phyloP scores from a whole-genome alignment of 306 rosid genomes.

The Dalbergia cultrata region DNA sequence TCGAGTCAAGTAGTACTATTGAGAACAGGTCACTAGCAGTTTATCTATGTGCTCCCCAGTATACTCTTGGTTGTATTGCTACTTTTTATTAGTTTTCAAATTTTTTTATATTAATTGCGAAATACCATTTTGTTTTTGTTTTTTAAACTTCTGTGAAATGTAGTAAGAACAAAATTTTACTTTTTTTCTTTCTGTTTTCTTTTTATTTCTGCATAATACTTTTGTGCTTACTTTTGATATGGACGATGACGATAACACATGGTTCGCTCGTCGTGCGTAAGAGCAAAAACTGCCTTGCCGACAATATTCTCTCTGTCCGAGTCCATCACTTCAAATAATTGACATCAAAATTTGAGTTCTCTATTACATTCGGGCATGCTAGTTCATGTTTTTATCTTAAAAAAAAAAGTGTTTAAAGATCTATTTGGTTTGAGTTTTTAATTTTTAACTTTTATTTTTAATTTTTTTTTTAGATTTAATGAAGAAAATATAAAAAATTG shows the following conservation, averaged over 20 bases:
- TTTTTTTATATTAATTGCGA: too few relatives aligned
- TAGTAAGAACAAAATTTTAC: neutral
- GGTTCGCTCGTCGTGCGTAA: constrained; percentile 53
- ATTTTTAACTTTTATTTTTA: too few relatives aligned
- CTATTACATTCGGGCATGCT: neutral
- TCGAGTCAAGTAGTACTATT: too few relatives aligned
- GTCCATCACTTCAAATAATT: constrained; percentile 10
- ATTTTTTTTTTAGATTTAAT: too few relatives aligned
- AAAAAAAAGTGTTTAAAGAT: neutral
- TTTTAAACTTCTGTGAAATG: too few relatives aligned
- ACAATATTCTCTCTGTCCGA: constrained; percentile 24
- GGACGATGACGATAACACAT: constrained; percentile 42
- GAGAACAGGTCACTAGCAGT: too few relatives aligned
- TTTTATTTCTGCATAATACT: neutral
- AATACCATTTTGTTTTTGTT: too few relatives aligned
- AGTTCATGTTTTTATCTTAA: neutral
- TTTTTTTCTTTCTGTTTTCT: neutral
- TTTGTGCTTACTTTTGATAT: neutral
- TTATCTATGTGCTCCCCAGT: too few relatives aligned
- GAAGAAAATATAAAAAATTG: too few relatives aligned
- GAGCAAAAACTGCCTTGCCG: constrained; percentile 44
- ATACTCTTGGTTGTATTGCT: too few relatives aligned
- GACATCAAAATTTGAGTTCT: neutral
- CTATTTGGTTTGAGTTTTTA: too few relatives aligned
- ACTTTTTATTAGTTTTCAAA: too few relatives aligned